Evolutionary conservation across 164 flowering plant species (phyloP).

Genomic region (Hamamelis virginiana): DNA sequence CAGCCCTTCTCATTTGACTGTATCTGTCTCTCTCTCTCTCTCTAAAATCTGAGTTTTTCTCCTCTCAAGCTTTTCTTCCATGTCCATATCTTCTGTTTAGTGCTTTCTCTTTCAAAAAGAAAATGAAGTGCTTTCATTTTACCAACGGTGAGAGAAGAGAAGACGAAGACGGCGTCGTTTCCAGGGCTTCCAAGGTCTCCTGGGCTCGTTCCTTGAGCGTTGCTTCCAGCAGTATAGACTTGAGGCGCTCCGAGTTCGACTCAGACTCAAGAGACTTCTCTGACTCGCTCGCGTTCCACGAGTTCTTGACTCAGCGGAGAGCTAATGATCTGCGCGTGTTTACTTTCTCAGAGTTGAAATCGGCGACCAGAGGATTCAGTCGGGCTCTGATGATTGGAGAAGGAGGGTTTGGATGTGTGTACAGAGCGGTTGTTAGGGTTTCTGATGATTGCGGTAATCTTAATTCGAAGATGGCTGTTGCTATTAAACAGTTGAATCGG

Average conservation of each 20-base stretch:
- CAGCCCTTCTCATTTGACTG: constrained; percentile 9
- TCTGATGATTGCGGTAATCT: constrained; percentile 16
- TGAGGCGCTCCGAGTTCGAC: constrained; percentile 42
- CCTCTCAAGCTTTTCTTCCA: background rate
- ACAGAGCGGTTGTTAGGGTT: constrained; percentile 54
- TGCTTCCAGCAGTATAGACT: constrained; percentile 53
- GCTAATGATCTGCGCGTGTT: constrained; percentile 67
- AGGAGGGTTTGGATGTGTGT: constrained; percentile 94
- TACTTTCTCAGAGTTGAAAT: constrained; percentile 63
- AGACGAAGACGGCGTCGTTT: constrained; percentile 34
- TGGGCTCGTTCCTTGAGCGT: constrained; percentile 84
- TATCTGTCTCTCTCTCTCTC: constrained; percentile 7
- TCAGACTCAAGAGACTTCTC: constrained; percentile 29
- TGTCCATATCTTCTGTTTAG: background rate
- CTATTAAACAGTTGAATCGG: constrained; percentile 82
- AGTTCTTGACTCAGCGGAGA: constrained; percentile 35
- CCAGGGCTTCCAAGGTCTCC: constrained; percentile 53
- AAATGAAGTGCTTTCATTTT: constrained; percentile 92
- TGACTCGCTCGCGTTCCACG: constrained; percentile 26
- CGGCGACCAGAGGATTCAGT: constrained; percentile 82
- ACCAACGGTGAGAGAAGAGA: constrained; percentile 54
- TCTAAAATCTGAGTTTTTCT: background rate
- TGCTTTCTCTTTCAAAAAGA: background rate
- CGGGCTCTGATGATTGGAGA: constrained; percentile 74
- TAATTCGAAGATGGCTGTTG: constrained; percentile 59